A percentile compares a stretch with the other conserved stretches of the same genome.
Evolutionary conservation across 2,329 filamentous ascomycete species (phyloP).

Genomic region (Exophiala phaeomuriformis): DNA sequence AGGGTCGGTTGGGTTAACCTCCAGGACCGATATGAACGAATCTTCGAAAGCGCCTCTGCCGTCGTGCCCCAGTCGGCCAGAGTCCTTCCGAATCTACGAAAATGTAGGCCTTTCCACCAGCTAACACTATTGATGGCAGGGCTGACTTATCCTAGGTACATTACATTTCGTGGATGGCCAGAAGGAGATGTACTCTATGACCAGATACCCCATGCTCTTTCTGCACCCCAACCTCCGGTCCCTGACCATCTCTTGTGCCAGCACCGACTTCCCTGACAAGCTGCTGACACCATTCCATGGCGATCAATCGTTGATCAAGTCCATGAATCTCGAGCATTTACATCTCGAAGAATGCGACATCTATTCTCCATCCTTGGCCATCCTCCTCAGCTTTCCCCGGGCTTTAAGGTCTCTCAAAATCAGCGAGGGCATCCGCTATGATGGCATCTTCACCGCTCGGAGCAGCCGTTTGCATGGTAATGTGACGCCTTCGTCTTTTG

Average conservation of each 20-base stretch:
- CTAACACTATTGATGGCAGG: not conserved
- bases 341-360: constrained; percentile 28
- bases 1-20: constrained; percentile 24
- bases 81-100: constrained; percentile 19
- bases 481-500: constrained; percentile 20
- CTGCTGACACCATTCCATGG: constrained; percentile 15
- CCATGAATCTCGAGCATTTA: constrained; percentile 23
- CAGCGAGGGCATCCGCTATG: constrained; percentile 27
- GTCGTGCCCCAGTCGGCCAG: constrained; percentile 16
- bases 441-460: constrained; percentile 21
- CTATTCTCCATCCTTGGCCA: constrained; percentile 17
- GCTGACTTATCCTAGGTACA: constrained; percentile 13
- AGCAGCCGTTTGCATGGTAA: constrained; percentile 26
- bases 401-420: constrained; percentile 25
- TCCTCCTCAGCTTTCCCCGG: constrained; percentile 23
- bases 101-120: constrained; percentile 10
- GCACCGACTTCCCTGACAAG: constrained; percentile 22
- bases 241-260: constrained; percentile 27
- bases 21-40: constrained; percentile 25
- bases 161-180: constrained; percentile 26
- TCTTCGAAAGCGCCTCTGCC: constrained; percentile 24
- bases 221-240: constrained; percentile 25
- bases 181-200: constrained; percentile 25
- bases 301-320: constrained; percentile 15
- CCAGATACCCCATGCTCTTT: constrained; percentile 26